Evolutionary conservation across 352 stramenopile species (phyloP).

Genomic region (Phytophthora ohioensis): DNA sequence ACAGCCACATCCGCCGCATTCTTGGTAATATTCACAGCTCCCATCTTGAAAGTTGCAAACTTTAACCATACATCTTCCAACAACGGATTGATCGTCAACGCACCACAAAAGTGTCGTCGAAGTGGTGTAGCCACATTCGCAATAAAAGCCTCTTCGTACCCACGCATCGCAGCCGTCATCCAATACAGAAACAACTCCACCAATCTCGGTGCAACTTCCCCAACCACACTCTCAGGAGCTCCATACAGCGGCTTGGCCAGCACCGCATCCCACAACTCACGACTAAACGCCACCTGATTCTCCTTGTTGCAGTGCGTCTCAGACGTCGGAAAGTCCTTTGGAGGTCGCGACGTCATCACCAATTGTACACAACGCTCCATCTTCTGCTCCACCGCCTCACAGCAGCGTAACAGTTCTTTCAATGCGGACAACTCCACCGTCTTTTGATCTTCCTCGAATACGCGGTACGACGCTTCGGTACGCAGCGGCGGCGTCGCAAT

Average conservation of each 20-base stretch:
- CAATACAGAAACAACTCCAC: conserved; percentile 41
- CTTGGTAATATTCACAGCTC: not conserved
- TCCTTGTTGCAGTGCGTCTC: conserved; percentile 32
- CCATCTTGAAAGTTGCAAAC: conserved; percentile 18
- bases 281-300: conserved; percentile 33
- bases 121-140: conserved; percentile 36
- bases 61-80: conserved; percentile 26
- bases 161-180: conserved; percentile 42
- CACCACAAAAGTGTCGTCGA: conserved; percentile 24
- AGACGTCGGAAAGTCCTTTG: conserved; percentile 24
- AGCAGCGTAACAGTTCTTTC: conserved; percentile 22
- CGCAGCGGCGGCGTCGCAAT: conserved; percentile 12
- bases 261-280: conserved; percentile 34
- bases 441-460: conserved; percentile 9
- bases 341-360: conserved; percentile 6
- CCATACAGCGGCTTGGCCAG: conserved; percentile 31
- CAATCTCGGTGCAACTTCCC: conserved; percentile 11
- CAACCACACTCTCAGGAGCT: not conserved
- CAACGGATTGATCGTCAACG: conserved; percentile 5
- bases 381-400: not conserved
- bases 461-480: not conserved
- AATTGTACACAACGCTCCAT: conserved; percentile 3
- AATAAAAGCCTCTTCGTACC: conserved; percentile 48
- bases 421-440: not conserved
- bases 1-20: conserved; percentile 31